Evolutionary conservation across 345 rosid genomes (phyloP).

Genomic region (Pistacia atlantica): DNA sequence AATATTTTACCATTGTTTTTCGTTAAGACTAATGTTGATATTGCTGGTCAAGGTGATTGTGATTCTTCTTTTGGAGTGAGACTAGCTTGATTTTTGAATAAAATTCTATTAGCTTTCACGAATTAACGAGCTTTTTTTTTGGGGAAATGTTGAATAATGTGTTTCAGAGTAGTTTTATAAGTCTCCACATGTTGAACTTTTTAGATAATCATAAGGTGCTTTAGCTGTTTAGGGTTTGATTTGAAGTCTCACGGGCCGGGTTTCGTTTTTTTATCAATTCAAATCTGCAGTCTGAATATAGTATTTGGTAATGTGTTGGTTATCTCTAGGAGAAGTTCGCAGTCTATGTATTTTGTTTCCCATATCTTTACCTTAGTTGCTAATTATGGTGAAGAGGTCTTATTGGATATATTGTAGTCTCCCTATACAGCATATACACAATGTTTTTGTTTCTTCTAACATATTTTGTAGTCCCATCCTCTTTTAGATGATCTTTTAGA

Average conservation of each 20-base stretch:
- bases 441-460: too few species aligned
- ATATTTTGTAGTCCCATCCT: too few species aligned
- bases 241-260: not conserved
- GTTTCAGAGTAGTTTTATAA: not conserved
- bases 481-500: too few species aligned
- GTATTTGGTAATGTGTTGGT: not conserved
- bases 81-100: not conserved
- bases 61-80: not conserved
- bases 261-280: not conserved
- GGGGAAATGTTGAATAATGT: not conserved
- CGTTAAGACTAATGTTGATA: not conserved
- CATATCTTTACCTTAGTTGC: not conserved
- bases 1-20: not conserved
- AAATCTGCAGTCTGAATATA: not conserved
- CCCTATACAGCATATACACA: too few species aligned
- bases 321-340: conserved; percentile 4
- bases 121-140: not conserved
- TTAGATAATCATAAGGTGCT: not conserved
- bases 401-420: not conserved
- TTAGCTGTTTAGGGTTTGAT: not conserved
- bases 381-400: not conserved
- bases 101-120: not conserved
- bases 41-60: conserved; percentile 7
- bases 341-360: not conserved
- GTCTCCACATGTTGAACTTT: not conserved